Base-by-base conservation (phyloP, 768 basidiomycete species). In the Podaxis sp. region DNA sequence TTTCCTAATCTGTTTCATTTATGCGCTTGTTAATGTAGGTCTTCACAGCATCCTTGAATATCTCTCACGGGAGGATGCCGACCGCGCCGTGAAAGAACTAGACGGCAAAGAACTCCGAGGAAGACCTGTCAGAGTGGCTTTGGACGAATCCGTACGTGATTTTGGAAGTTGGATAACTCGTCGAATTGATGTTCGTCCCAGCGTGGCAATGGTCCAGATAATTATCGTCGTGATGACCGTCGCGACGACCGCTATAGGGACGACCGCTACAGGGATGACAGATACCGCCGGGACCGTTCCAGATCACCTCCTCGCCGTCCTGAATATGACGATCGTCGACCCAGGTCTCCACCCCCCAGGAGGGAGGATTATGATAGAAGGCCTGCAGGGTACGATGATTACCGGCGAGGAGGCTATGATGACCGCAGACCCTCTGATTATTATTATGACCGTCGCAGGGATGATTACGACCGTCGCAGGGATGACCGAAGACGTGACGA, bases 351-450 rank as follows among this genome's bases (percentile, higher is more conserved):
- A 72, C 87, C 89, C 66, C 82, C 85, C 62, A 82, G 79, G 82
- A 89, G 90, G 82, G 89, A 91, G 69, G 78, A 78, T 76, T 89
- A 91, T 80, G 89, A 91, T 77, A 86, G 81, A 83, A 88, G 88
- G 82, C 84, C 89, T 86, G 88, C 89, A 87, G 90, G 89, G 86
- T 90, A 91, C 86, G 91, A 92, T 85, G 88, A 91, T 84, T 81
- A 85, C 75, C 87, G 91, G 74, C 87, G 91, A 76, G 89, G 88
- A 70, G 86, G 84, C 70, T 85, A 86, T 85, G 88, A 90, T 86
- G 87, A 87, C 75, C 88, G 84, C 79, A 86, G 84, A 86, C 82
- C 77, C 73, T 88, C 88, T 86, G 88, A 91, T 82, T 83, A 83
- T 80, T 85, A 88, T 86, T 86, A 87, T 87, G 89, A 91, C 74